Conservation (phyloP, 1,139 yeast species). For the Tardiomyces depauwii region DNA sequence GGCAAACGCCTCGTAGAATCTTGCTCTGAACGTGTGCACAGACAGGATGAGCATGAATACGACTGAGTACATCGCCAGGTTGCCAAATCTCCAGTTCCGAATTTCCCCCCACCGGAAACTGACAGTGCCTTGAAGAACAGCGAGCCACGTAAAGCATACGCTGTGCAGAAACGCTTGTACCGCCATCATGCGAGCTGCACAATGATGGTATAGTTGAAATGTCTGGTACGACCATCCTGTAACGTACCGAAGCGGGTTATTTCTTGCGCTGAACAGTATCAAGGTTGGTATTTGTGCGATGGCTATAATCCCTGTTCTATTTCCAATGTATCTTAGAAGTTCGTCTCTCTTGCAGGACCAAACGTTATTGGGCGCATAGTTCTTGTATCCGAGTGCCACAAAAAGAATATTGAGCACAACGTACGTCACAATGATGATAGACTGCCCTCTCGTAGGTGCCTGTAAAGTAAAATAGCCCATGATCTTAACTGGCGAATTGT, state of each 20-base stretch:
- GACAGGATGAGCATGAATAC: conserved; percentile 26
- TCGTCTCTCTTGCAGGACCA: conserved; percentile 17
- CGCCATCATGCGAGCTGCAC: conserved; percentile 46
- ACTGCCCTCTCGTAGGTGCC: conserved; percentile 27
- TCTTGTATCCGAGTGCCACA: conserved; percentile 10
- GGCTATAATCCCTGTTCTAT: conserved; percentile 50
- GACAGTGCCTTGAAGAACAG: conserved; percentile 26
- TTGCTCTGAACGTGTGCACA: conserved; percentile 16
- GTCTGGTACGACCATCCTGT: conserved; percentile 59
- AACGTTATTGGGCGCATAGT: conserved; percentile 13
- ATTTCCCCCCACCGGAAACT: conserved; percentile 30
- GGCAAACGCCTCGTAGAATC: conserved; percentile 31
- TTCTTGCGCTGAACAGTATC: conserved; percentile 51
- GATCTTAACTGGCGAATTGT: conserved; percentile 18
- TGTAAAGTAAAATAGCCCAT: conserved; percentile 12
- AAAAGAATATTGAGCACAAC: conserved; percentile 18
- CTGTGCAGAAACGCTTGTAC: conserved; percentile 34
- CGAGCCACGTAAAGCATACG: conserved; percentile 21
- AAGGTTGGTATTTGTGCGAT: conserved; percentile 45
- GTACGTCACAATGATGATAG: conserved; percentile 20
- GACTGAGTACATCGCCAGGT: conserved; percentile 30
- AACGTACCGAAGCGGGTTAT: conserved; percentile 42
- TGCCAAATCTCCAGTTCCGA: conserved; percentile 35
- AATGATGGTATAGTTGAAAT: conserved; percentile 50
- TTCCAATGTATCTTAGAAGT: conserved; percentile 35